phyloP scores from a whole-genome alignment of 2,329 filamentous ascomycete species.

The Diaporthe sp. region DNA sequence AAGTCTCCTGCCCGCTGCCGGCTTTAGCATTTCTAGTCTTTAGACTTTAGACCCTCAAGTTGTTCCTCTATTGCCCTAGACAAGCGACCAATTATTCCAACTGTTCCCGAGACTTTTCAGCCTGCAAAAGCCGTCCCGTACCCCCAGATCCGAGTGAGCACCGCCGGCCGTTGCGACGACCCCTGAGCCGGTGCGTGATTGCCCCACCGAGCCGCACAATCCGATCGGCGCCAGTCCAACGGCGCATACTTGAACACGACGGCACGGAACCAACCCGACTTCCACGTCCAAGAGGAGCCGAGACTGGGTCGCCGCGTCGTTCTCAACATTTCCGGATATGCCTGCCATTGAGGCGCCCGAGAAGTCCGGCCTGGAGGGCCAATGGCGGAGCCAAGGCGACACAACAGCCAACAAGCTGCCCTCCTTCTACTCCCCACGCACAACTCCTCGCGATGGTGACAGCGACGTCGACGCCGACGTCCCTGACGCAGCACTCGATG shows the following conservation, averaged over 20 bases:
- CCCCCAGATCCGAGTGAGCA: not conserved
- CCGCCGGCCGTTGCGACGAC: constrained; percentile 24
- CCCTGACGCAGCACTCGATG: constrained; percentile 38
- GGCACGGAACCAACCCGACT: not conserved
- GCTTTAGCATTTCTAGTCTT: not conserved
- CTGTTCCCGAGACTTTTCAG: not conserved
- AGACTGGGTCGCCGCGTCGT: not conserved
- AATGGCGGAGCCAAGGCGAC: constrained; percentile 11
- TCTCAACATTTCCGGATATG: not conserved
- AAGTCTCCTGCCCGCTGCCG: not conserved
- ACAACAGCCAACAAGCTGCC: constrained; percentile 41
- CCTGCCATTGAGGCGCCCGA: constrained; percentile 18
- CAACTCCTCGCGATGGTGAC: constrained; percentile 43
- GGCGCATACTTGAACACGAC: constrained; percentile 1
- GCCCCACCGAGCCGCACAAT: constrained; percentile 33
- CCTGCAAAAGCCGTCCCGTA: not conserved
- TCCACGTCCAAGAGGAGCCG: not conserved
- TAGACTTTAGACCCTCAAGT: not conserved
- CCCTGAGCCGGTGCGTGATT: constrained; percentile 33
- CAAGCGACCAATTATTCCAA: not conserved
- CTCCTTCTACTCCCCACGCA: constrained; percentile 50
- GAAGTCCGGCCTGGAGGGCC: constrained; percentile 32
- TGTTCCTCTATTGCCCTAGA: not conserved
- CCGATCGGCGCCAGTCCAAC: constrained; percentile 28
- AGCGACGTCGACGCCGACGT: constrained; percentile 44